Evolutionary conservation across 345 rosid species (phyloP).

Genomic region (Bretschneidera sinensis): DNA sequence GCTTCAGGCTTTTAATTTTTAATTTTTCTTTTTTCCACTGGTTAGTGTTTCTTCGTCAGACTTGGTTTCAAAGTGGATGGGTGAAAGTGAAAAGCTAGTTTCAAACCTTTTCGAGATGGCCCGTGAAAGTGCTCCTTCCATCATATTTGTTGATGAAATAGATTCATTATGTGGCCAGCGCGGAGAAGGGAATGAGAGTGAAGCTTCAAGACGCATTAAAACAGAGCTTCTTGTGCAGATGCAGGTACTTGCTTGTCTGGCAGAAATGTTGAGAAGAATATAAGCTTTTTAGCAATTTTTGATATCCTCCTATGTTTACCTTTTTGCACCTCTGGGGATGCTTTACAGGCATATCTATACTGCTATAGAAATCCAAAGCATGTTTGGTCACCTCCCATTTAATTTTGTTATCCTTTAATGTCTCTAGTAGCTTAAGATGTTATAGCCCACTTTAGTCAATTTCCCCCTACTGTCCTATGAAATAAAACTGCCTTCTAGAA

Average conservation of each 20-base stretch:
- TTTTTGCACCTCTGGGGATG: background rate
- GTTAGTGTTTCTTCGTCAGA: slow-evolving; percentile 72
- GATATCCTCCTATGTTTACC: too few species aligned
- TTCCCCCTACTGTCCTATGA: background rate
- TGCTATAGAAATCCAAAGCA: background rate
- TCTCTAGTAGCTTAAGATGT: background rate
- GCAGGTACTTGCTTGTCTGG: slow-evolving; percentile 45
- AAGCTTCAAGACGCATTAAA: slow-evolving; percentile 83
- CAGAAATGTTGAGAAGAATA: background rate
- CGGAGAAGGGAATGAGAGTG: slow-evolving; percentile 86
- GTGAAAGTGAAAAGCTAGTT: slow-evolving; percentile 83
- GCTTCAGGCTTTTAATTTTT: background rate
- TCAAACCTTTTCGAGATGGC: slow-evolving; percentile 81
- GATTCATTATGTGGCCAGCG: slow-evolving; percentile 79
- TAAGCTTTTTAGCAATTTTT: too few species aligned
- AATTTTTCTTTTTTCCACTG: background rate
- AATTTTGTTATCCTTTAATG: too few species aligned
- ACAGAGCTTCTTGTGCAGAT: slow-evolving; percentile 87
- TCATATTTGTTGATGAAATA: slow-evolving; percentile 75
- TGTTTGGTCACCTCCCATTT: background rate
- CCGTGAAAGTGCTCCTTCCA: slow-evolving; percentile 78
- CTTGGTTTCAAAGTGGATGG: slow-evolving; percentile 88
- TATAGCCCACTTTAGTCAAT: too few species aligned
- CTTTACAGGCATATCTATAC: too few species aligned
- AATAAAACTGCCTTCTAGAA: too few species aligned